Conservation (phyloP, 371 early-diverging fungal species). For the Mucor mucedo region DNA sequence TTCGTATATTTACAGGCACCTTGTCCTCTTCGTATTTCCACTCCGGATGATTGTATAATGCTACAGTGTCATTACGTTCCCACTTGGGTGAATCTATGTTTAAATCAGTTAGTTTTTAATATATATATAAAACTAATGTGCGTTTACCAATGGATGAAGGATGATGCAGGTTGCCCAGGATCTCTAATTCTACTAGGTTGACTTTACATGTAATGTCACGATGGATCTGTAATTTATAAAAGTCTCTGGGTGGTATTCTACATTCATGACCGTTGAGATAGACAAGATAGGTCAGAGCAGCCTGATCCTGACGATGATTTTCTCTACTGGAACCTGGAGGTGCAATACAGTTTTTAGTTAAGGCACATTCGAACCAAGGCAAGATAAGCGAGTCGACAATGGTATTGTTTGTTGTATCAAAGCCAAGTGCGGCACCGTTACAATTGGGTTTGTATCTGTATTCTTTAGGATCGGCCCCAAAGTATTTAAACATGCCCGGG, state of each 20-base stretch:
- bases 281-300: conserved; percentile 62
- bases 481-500: conserved; percentile 63
- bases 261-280: conserved; percentile 49
- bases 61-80: conserved; percentile 42
- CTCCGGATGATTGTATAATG: conserved; percentile 51
- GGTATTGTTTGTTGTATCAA: conserved; percentile 55
- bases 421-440: conserved; percentile 67
- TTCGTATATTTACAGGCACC: conserved; percentile 41
- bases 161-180: conserved; percentile 35
- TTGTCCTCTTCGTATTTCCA: conserved; percentile 50
- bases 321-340: conserved; percentile 62
- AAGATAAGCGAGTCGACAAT: conserved; percentile 54
- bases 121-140: background rate
- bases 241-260: conserved; percentile 30
- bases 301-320: conserved; percentile 74
- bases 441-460: conserved; percentile 62
- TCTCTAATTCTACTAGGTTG: conserved; percentile 32
- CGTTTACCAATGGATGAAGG: conserved; percentile 46
- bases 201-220: conserved; percentile 42
- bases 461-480: conserved; percentile 38
- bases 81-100: conserved; percentile 44
- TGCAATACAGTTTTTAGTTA: conserved; percentile 64
- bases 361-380: conserved; percentile 63
- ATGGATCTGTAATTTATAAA: conserved; percentile 43
- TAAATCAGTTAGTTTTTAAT: too few species aligned